phyloP scores from a whole-genome alignment of 2,329 filamentous ascomycete species.

The Aspergillus fumigatus region DNA sequence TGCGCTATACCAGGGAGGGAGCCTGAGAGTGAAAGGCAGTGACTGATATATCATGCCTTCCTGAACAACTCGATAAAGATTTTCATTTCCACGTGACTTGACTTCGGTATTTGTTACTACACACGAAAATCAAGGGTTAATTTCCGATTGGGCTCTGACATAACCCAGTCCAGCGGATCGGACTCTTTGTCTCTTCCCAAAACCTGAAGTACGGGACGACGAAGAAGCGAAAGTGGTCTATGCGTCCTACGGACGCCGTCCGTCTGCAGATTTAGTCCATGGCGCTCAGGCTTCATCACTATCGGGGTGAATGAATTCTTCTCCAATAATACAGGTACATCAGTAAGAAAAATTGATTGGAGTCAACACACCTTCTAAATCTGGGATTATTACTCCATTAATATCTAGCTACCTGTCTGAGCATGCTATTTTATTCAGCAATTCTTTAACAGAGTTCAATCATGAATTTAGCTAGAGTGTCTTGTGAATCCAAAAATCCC shows the following conservation, averaged over 20 bases:
- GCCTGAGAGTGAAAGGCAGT: background rate
- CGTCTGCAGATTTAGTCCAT: background rate
- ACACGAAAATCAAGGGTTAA: background rate
- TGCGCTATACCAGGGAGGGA: background rate
- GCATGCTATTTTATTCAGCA: background rate
- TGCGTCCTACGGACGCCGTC: background rate
- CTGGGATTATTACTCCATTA: background rate
- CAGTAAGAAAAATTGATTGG: too few species aligned
- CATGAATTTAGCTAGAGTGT: background rate
- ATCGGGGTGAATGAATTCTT: background rate
- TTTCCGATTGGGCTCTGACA: background rate
- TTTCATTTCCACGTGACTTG: background rate
- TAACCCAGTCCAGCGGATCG: constrained; percentile 22
- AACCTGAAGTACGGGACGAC: background rate
- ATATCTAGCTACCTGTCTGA: background rate
- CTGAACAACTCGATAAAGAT: too few species aligned
- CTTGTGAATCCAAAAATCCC: background rate
- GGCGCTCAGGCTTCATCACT: background rate
- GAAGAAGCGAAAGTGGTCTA: background rate
- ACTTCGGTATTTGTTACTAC: background rate
- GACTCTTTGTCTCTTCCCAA: constrained; percentile 10
- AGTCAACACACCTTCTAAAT: too few species aligned
- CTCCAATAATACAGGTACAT: too few species aligned
- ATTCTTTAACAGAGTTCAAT: background rate
- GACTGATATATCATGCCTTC: too few species aligned